These are phyloP conservation scores for Tolypocladium capitatum DNA, from an alignment of 2,329 filamentous ascomycete genomes.

Conservation along the genomic window DNA sequence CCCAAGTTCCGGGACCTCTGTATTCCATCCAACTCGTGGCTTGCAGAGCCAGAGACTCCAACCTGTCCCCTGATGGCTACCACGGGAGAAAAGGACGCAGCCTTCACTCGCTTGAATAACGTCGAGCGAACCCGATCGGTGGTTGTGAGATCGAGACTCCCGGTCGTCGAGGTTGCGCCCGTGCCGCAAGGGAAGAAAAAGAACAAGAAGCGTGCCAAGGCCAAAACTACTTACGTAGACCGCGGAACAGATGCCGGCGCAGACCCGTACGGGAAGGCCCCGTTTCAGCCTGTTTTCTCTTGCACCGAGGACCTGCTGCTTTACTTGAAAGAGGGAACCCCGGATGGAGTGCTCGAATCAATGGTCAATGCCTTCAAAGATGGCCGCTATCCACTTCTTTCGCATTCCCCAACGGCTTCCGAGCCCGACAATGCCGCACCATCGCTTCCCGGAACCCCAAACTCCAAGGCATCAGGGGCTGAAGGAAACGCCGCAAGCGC, in stretches of 20 bases:
- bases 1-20: conserved; percentile 19
- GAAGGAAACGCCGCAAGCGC: neutral
- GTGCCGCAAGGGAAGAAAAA: conserved; percentile 16
- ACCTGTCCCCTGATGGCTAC: conserved; percentile 14
- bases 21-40: conserved; percentile 10
- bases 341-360: conserved; percentile 29
- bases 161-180: conserved; percentile 15
- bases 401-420: conserved; percentile 10
- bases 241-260: conserved; percentile 24
- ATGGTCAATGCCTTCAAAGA: conserved; percentile 31
- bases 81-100: conserved; percentile 9
- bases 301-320: conserved; percentile 44
- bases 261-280: conserved; percentile 6
- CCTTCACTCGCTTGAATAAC: conserved; percentile 10
- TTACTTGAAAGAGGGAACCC: conserved; percentile 32
- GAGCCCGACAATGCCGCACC: conserved; percentile 8
- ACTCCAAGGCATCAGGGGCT: neutral
- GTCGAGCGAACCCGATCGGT: conserved; percentile 17
- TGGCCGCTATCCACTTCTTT: conserved; percentile 13
- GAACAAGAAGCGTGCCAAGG: conserved; percentile 13
- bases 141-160: conserved; percentile 14
- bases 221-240: conserved; percentile 21
- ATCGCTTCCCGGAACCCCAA: conserved; percentile 14
- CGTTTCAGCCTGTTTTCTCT: conserved; percentile 33
- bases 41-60: conserved; percentile 8